These are phyloP conservation scores for Diplotaxis tenuifolia DNA, from an alignment of 345 rosid species.

Conservation along the genomic window DNA sequence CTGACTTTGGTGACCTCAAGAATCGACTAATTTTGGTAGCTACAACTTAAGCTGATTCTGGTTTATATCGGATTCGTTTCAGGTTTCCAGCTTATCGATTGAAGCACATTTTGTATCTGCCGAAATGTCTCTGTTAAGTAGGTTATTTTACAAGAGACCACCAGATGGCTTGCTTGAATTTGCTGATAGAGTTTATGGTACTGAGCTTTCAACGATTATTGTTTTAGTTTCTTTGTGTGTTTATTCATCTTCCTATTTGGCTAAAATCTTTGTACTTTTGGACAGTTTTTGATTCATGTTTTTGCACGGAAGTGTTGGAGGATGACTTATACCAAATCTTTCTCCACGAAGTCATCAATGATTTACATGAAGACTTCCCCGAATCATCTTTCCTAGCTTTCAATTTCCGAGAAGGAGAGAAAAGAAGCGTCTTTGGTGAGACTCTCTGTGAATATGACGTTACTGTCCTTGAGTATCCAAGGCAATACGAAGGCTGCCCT, in stretches of 20 bases:
- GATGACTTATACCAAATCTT: constrained; percentile 66
- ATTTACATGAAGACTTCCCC: constrained; percentile 80
- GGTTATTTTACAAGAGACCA: constrained; percentile 88
- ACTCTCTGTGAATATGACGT: constrained; percentile 74
- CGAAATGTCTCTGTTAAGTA: constrained; percentile 78
- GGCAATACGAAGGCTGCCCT: constrained; percentile 95
- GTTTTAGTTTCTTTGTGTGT: neutral
- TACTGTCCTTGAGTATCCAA: constrained; percentile 83
- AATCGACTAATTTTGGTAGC: constrained; percentile 11
- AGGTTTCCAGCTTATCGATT: constrained; percentile 25
- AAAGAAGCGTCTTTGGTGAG: constrained; percentile 66
- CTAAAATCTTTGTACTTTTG: constrained; percentile 7
- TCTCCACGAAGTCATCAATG: constrained; percentile 67
- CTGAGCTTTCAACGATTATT: neutral
- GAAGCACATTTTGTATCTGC: neutral
- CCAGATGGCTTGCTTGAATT: constrained; percentile 97
- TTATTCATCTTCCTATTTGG: neutral
- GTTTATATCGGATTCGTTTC: neutral
- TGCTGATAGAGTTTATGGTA: constrained; percentile 96
- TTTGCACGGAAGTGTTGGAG: constrained; percentile 79
- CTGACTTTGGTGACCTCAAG: constrained; percentile 30
- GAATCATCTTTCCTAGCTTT: constrained; percentile 77
- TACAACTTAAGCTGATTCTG: neutral
- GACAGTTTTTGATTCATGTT: constrained; percentile 96
- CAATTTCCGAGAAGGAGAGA: constrained; percentile 90